A percentile compares a stretch with the other conserved stretches of the same genome.
These are phyloP conservation scores for Pseudogymnoascus verrucosus DNA, from an alignment of 2,329 filamentous ascomycete species.

Conservation along the genomic window DNA sequence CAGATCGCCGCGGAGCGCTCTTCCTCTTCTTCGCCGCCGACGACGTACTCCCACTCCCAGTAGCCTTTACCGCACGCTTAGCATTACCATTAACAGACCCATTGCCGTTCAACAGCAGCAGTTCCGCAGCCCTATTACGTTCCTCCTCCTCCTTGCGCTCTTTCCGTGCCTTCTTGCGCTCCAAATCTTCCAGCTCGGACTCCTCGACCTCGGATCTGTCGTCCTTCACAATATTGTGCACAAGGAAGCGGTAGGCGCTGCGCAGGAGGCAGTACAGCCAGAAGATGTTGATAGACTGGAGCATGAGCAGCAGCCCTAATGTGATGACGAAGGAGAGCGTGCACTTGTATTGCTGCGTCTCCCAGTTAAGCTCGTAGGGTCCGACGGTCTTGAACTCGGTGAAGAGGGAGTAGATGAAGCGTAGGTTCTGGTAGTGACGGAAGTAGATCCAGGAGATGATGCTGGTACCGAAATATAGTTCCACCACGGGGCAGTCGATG, in stretches of 20 bases:
- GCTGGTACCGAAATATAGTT: slow-evolving; percentile 76
- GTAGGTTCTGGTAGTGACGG: slow-evolving; percentile 73
- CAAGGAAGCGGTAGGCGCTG: slow-evolving; percentile 61
- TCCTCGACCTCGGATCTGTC: slow-evolving; percentile 64
- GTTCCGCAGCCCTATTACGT: slow-evolving; percentile 4
- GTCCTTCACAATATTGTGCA: slow-evolving; percentile 52
- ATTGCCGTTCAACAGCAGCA: slow-evolving; percentile 9
- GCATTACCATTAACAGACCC: neutral
- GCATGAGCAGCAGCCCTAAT: slow-evolving; percentile 49
- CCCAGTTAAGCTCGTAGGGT: slow-evolving; percentile 67
- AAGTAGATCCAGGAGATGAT: slow-evolving; percentile 78
- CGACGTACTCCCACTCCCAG: neutral
- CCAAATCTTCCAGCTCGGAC: slow-evolving; percentile 29
- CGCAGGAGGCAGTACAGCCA: slow-evolving; percentile 70
- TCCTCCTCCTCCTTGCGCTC: slow-evolving; percentile 25
- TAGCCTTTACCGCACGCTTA: neutral
- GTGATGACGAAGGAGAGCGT: slow-evolving; percentile 59
- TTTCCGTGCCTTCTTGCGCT: slow-evolving; percentile 26
- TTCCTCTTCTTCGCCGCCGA: slow-evolving; percentile 15
- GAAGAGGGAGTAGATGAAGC: slow-evolving; percentile 64
- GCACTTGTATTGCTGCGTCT: slow-evolving; percentile 67
- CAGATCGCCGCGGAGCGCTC: neutral
- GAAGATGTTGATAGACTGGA: slow-evolving; percentile 69
- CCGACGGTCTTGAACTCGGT: slow-evolving; percentile 65
- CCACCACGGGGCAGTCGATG: slow-evolving; percentile 44